phyloP scores from a whole-genome alignment of 2,329 filamentous ascomycete genomes.

The Venturia pyrina region DNA sequence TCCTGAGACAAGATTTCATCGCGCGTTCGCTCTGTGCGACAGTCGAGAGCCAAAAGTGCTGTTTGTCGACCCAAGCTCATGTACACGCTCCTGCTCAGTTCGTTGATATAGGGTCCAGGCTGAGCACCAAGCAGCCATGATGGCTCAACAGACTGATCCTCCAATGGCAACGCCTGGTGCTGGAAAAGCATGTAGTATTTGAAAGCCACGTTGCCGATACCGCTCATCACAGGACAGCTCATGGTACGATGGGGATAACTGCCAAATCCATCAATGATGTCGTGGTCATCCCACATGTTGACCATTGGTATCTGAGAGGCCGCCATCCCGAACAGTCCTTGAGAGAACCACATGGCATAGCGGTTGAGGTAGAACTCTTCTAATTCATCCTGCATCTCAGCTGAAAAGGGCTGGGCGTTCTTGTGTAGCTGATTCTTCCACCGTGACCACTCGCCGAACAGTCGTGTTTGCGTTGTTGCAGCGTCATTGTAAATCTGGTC shows the following conservation, averaged over 20 bases:
- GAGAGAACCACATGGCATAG: constrained; percentile 93
- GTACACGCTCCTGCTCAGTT: constrained; percentile 77
- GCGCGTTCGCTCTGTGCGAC: constrained; percentile 79
- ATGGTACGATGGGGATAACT: constrained; percentile 91
- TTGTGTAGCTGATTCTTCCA: constrained; percentile 74
- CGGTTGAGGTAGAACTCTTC: constrained; percentile 81
- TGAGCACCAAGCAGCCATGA: constrained; percentile 78
- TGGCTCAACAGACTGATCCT: constrained; percentile 74
- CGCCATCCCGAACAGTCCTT: constrained; percentile 86
- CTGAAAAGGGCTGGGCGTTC: constrained; percentile 64
- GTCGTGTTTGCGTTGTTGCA: constrained; percentile 60
- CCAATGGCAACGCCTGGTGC: constrained; percentile 76
- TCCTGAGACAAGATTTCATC: constrained; percentile 70
- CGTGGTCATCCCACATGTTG: constrained; percentile 94
- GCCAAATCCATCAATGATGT: constrained; percentile 63
- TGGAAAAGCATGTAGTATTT: constrained; percentile 99
- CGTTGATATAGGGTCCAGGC: constrained; percentile 82
- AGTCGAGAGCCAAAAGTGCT: constrained; percentile 78
- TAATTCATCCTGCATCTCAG: constrained; percentile 77
- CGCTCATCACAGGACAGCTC: constrained; percentile 79
- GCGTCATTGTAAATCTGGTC: constrained; percentile 96
- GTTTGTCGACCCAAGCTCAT: constrained; percentile 71
- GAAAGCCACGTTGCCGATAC: constrained; percentile 83
- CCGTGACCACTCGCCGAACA: constrained; percentile 76
- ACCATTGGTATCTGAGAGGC: constrained; percentile 95